Evolutionary conservation across 306 rosid species (phyloP), one percentile per base, ranked within the genome.

Genomic region (Prunus davidiana): DNA sequence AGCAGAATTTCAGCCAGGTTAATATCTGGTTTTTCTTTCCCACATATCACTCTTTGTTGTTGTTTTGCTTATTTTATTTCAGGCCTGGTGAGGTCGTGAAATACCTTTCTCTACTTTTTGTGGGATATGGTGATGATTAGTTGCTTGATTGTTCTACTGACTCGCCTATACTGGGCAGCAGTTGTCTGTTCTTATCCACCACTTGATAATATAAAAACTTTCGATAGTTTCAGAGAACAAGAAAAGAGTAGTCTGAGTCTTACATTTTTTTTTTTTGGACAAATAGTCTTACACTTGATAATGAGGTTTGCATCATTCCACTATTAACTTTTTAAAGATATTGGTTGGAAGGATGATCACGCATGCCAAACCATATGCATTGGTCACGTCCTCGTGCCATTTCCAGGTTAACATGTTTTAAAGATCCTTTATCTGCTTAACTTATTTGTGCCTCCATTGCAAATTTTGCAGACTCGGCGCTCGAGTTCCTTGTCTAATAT

Each of bases 1-100:
- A 90, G 82, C 92, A 89, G 66, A 91, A 92, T 79, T 79, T 96
- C 72, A 92, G 99, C 83, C 98, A 91, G 99, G 99, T 95, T 78
- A 75, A 77, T 82, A 69, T 78, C 76, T 61, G 1, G 38, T 16
- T 49, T 38, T n/a, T 68, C 49, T 70, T 13, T 27, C 77, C 43
- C 25, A 74, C 16, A 47, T 54, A 62, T 76, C 19, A n/a, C 64
- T 66, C 14, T 71, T 52, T 69, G 18, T 51, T 64, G 62, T 67
- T 67, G 25, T 51, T 20, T 19, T 25, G 51, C n/a, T 25, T 79
- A 38, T 73, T 72, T 65, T 54, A 49, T 72, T 80, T 71, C 27
- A 70, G 30, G 55, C 64, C 62, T 75, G 76, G 27, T 43, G 3
- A 14, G 67, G 82, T 45, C 22, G 5, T 67, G 47, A 52, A 69